These are phyloP conservation scores for Oxytropis ochrocephala DNA, from an alignment of 306 rosid species.

Conservation along the genomic window DNA sequence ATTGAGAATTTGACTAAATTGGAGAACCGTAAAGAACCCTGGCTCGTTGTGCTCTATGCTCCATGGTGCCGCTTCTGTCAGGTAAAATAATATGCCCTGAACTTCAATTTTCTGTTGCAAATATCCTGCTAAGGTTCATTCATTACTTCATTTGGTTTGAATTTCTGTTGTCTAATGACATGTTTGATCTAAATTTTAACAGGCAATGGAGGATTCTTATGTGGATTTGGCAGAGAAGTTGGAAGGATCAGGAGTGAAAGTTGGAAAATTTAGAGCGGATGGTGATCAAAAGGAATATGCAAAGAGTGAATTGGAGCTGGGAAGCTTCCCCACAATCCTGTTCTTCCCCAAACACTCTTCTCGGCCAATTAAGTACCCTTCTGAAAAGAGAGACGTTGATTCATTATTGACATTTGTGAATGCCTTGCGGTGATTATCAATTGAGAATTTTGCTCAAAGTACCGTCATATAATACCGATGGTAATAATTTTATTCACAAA, in stretches of 20 bases:
- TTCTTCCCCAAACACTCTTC: conserved; percentile 86
- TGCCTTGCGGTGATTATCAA: conserved; percentile 51
- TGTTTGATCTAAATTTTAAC: conserved; percentile 11
- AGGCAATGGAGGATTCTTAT: conserved; percentile 85
- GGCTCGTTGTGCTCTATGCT: conserved; percentile 94
- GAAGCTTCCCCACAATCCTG: conserved; percentile 85
- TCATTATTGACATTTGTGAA: conserved; percentile 77
- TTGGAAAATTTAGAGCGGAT: conserved; percentile 92
- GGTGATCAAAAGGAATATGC: conserved; percentile 88
- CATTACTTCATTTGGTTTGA: not conserved
- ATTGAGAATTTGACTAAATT: conserved; percentile 72
- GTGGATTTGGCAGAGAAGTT: conserved; percentile 73
- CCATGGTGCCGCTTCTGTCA: conserved; percentile 99
- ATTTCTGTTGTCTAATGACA: not conserved
- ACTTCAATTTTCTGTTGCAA: not conserved
- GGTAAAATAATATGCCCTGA: conserved; percentile 29
- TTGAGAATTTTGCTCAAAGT: conserved; percentile 16
- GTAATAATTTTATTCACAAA: conserved; percentile 17
- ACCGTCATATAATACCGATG: not conserved
- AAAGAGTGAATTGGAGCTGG: conserved; percentile 59
- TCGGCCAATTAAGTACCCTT: conserved; percentile 74
- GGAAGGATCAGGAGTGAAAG: conserved; percentile 80
- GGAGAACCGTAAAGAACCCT: conserved; percentile 67
- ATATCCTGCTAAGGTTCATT: not conserved
- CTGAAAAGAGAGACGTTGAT: conserved; percentile 90